phyloP scores from a whole-genome alignment of 768 basidiomycete genomes.

The Amanita phalloides region DNA sequence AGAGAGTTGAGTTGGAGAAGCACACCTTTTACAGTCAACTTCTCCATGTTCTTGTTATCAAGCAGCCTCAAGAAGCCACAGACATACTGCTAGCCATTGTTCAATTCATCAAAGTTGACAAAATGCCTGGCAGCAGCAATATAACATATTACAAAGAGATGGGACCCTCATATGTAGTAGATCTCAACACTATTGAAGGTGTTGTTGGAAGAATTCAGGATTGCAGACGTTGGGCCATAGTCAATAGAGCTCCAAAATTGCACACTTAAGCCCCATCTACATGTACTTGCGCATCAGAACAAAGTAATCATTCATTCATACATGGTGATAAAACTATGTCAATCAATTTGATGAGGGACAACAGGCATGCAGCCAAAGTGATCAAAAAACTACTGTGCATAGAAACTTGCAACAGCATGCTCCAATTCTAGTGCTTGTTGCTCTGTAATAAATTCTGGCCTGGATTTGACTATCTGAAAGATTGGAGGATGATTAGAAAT shows the following conservation, averaged over 20 bases:
- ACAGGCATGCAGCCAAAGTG: neutral
- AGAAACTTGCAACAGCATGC: neutral
- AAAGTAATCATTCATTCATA: too few species aligned
- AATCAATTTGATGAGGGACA: neutral
- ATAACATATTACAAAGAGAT: too few species aligned
- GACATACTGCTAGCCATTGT: too few species aligned
- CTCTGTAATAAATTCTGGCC: neutral
- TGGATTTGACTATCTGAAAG: neutral
- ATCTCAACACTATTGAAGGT: constrained; percentile 14
- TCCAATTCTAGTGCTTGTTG: neutral
- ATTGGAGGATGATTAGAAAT: neutral
- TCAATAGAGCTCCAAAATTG: constrained; percentile 8
- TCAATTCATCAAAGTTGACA: too few species aligned
- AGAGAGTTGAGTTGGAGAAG: too few species aligned
- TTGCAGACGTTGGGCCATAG: constrained; percentile 12
- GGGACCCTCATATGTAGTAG: constrained; percentile 12
- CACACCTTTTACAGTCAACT: too few species aligned
- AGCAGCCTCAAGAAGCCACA: too few species aligned
- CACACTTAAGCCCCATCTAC: too few species aligned
- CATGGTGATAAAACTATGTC: too few species aligned
- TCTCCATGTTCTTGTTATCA: too few species aligned
- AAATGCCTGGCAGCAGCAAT: too few species aligned
- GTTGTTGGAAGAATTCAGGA: constrained; percentile 13
- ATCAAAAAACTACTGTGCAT: neutral
- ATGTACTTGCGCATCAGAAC: too few species aligned